These are phyloP conservation scores for Zarea fungicola DNA, from an alignment of 2,329 filamentous ascomycete genomes.

Conservation along the genomic window DNA sequence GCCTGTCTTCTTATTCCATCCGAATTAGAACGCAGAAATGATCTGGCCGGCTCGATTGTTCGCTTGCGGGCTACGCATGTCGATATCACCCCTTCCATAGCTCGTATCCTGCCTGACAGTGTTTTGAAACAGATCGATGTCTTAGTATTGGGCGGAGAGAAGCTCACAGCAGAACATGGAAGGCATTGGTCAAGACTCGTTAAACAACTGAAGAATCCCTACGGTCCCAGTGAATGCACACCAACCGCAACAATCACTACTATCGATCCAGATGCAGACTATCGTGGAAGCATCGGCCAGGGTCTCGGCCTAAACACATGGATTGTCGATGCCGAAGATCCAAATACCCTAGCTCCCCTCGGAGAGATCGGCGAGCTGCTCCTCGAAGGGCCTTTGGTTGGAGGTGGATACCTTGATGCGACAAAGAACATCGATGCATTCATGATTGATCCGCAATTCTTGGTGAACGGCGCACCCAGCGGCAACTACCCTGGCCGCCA, in stretches of 20 bases:
- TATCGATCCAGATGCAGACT: not conserved
- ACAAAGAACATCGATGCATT: slow-evolving; percentile 38
- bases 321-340: slow-evolving; percentile 27
- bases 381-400: slow-evolving; percentile 40
- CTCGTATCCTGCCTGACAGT: not conserved
- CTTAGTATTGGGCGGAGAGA: not conserved
- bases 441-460: slow-evolving; percentile 35
- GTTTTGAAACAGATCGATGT: not conserved
- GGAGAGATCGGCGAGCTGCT: slow-evolving; percentile 32
- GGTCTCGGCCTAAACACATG: slow-evolving; percentile 17
- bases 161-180: not conserved
- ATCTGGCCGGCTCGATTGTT: slow-evolving; percentile 9
- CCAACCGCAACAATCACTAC: not conserved
- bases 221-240: not conserved
- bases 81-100: not conserved
- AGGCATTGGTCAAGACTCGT: not conserved
- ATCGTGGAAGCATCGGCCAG: slow-evolving; percentile 6
- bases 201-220: not conserved
- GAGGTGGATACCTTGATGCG: slow-evolving; percentile 45
- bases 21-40: slow-evolving; percentile 2
- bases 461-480: slow-evolving; percentile 16
- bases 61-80: slow-evolving; percentile 5
- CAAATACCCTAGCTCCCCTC: slow-evolving; percentile 23
- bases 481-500: not conserved
- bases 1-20: slow-evolving; percentile 11